Evolutionary conservation across 257 asterid species (phyloP), one percentile per base, ranked within the genome.

Genomic region (Nicotiana paniculata): DNA sequence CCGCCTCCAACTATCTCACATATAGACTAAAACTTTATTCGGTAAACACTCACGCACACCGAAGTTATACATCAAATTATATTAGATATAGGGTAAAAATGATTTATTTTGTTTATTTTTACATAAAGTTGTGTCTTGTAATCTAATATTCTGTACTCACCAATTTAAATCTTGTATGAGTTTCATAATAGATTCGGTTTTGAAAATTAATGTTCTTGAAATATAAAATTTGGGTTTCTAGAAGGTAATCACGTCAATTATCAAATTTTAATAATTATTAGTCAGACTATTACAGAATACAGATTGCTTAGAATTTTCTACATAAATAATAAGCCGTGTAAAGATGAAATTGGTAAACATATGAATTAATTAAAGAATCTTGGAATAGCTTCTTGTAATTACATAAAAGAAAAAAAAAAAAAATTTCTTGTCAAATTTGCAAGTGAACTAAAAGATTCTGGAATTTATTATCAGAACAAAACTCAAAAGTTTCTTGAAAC

Each of bases 311-410:
- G 78, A 46, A 46, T 43, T 43, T 72, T 46, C 78, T 72, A 12
- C 1, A 72, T 0, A 43, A 70, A 43, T 43, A 21, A 30, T 65
- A 69, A 15, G n/a, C 24, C 21, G 59, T 72, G n/a, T 21, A 32
- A 46, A 70, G 26, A 72, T 72, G 59, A 39, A 72, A 11, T 72
- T 72, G 78, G 78, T 43, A 72, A 70, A 70, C 33, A 70, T 39
- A 39, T 9, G n/a, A 70, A 39, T 39, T 55, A 21, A 70, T 18
- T 37, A 18, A 9, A 66, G 0, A 16, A 1, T 33, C 15, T 67
- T 67, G 51, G 4, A 33, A 17, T 33, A 67, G 3, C 37, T 8
- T 68, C 9, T 9, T 18, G 54, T 37, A 4, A 37, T 5, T 9
- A 35, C 18, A 69, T 21, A 21, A 21, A 21, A 21, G 0, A 21